Base-by-base conservation (phyloP, 192 early-diverging fungal species). In the Linderina pennispora region DNA sequence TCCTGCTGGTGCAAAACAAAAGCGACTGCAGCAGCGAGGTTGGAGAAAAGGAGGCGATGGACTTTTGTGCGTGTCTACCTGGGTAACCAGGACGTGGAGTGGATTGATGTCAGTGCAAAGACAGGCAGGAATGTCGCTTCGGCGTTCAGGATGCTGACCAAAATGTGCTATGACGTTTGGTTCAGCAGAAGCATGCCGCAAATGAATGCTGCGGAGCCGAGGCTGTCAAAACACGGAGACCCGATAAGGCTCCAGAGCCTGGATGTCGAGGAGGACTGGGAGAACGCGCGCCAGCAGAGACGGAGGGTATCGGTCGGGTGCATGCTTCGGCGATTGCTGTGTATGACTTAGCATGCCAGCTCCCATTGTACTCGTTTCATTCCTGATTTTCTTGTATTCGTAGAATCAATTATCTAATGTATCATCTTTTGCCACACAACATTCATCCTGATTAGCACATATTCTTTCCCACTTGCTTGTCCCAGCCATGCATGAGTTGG, bases 201-300 rank as follows among this genome's bases (percentile, higher is more conserved):
- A 11, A 11, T 20, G 33, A 33, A 45, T 35, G 44, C 10, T 28
- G 32, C 44, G 3, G 32, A 31, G 31, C 33, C 24, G 31, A 44
- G 58, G 23, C 16, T 20, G 18, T 70, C 67, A 9, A 43, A 55
- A 14, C 67, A 70, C 19, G 67, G 67, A 35, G 67, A 70, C 52
- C 67, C 67, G 4, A 70, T 70, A 17, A 23, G 43, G 14, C 59
- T 63, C 39, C 43, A 50, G 16, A 23, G 23, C 9, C 55, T 66
- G 36, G 63, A 66, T 6, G 35, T 66, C 1, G 63, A 55, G 9
- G 43, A 55, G 22, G 28, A 17, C 9, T 10, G 40, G n/a, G 8
- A 32, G 1, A 11, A 11, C 16, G 55, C 47, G 24, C 34, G 28
- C 2, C 21, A 16, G 23, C 44, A 24, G 2, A 18, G 37, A 13